Percentiles rank a stretch among this genome's conserved stretches.
Conservation (phyloP, 2,329 filamentous ascomycete genomes). For the Monilinia polystroma region DNA sequence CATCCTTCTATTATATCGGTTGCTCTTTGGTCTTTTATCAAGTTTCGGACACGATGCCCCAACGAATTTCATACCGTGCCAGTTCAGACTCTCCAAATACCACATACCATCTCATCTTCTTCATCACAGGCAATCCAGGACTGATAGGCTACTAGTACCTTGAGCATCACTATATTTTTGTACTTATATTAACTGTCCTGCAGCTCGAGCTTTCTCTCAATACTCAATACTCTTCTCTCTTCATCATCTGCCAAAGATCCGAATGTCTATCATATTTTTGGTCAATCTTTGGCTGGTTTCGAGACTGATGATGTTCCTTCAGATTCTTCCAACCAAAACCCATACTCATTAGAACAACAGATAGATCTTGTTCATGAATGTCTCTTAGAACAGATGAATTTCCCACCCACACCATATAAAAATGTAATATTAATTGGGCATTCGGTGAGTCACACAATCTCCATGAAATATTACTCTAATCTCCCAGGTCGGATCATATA, state of each 20-base stretch:
- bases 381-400: constrained; percentile 30
- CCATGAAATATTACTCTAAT: constrained; percentile 62
- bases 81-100: constrained; percentile 23
- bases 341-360: constrained; percentile 53
- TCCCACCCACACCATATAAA: constrained; percentile 47
- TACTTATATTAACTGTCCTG: not conserved
- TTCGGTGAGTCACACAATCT: constrained; percentile 70
- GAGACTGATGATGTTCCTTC: constrained; percentile 50
- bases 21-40: too few species aligned
- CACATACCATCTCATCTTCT: constrained; percentile 57
- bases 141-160: constrained; percentile 67
- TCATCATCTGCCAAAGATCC: constrained; percentile 39
- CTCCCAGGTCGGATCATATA: constrained; percentile 56
- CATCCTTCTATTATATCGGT: too few species aligned
- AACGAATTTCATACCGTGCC: constrained; percentile 30
- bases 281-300: constrained; percentile 58
- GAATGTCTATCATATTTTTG: constrained; percentile 50
- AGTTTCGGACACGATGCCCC: constrained; percentile 8
- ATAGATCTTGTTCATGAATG: constrained; percentile 41
- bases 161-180: too few species aligned
- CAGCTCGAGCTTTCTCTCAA: constrained; percentile 55
- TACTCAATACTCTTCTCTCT: constrained; percentile 55
- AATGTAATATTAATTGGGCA: constrained; percentile 69
- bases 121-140: constrained; percentile 75
- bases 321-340: constrained; percentile 28